Conservation (phyloP, 495 filamentous ascomycete species). For the Cercophora scortea region DNA sequence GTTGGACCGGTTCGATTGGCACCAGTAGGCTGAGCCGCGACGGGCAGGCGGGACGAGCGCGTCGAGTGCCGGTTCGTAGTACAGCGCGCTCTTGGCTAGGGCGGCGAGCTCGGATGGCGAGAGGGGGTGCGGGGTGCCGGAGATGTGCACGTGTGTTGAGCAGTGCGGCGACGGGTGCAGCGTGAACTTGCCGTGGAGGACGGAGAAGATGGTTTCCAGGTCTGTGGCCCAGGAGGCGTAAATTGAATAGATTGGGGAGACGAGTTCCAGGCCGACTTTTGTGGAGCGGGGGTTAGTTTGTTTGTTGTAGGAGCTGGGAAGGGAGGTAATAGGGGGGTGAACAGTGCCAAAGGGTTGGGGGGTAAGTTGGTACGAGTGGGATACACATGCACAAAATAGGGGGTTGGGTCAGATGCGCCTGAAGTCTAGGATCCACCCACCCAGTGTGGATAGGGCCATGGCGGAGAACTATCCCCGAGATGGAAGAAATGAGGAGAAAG, state of each 20-base stretch:
- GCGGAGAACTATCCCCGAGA: no score
- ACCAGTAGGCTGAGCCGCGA: slow-evolving; percentile 14
- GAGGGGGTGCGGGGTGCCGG: slow-evolving; percentile 4
- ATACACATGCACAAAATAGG: no score
- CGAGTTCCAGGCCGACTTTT: slow-evolving; percentile 23
- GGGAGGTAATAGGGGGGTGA: not conserved
- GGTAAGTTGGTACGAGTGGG: no score
- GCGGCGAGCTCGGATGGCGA: slow-evolving; percentile 11
- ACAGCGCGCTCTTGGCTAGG: slow-evolving; percentile 18
- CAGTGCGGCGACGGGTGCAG: slow-evolving; percentile 9
- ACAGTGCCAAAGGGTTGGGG: no score
- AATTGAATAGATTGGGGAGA: slow-evolving; percentile 19
- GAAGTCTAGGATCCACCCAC: no score
- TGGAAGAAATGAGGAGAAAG: no score
- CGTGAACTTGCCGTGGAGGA: slow-evolving; percentile 4
- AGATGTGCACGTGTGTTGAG: slow-evolving; percentile 25
- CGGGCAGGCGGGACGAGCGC: slow-evolving; percentile 10
- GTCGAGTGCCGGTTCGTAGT: slow-evolving; percentile 21
- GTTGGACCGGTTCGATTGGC: slow-evolving; percentile 15
- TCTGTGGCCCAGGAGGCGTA: slow-evolving; percentile 11
- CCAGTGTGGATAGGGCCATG: no score
- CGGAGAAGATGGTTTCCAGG: slow-evolving; percentile 18
- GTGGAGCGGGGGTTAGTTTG: not conserved
- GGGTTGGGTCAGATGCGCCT: no score
- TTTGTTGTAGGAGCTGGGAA: not conserved